Conservation (phyloP, 768 basidiomycete genomes). For the Lepiota brunneoincarnata region DNA sequence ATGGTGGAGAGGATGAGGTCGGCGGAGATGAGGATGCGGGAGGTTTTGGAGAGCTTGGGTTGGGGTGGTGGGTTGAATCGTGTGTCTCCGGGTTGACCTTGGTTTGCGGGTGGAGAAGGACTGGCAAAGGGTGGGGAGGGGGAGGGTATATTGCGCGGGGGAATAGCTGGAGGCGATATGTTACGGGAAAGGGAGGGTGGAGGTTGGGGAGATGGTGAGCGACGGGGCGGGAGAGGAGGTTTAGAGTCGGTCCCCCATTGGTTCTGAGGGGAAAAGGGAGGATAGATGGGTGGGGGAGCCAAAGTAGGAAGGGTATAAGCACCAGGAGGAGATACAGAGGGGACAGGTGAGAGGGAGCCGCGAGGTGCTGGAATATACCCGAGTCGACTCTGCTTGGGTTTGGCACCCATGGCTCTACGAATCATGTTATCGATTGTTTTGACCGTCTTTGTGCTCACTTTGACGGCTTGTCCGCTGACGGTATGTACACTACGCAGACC, state of each 20-base stretch:
- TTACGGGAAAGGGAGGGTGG: not conserved
- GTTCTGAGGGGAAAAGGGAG: not conserved
- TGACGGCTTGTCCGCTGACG: conserved; percentile 62
- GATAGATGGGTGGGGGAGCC: conserved; percentile 15
- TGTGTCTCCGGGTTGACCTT: conserved; percentile 16
- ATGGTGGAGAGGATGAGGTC: conserved; percentile 65
- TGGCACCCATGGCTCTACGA: conserved; percentile 49
- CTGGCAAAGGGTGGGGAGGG: conserved; percentile 6
- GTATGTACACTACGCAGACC: conserved; percentile 61
- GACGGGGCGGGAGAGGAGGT: conserved; percentile 10
- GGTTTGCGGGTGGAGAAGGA: conserved; percentile 13
- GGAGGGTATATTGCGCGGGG: not conserved
- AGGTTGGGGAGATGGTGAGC: not conserved
- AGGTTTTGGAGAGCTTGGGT: conserved; percentile 40
- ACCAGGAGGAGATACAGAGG: conserved; percentile 19
- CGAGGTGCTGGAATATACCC: conserved; percentile 14
- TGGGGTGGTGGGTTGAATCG: conserved; percentile 31
- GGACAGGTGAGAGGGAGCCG: conserved; percentile 7
- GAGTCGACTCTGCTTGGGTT: conserved; percentile 30
- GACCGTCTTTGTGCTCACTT: conserved; percentile 63
- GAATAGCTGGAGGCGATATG: conserved; percentile 4
- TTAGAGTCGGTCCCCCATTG: conserved; percentile 3
- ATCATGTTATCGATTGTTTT: conserved; percentile 59
- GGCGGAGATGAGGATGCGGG: conserved; percentile 57
- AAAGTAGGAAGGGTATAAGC: conserved; percentile 10